Evolutionary conservation across 2,329 filamentous ascomycete species (phyloP).

Genomic region (Cercospora beticola): DNA sequence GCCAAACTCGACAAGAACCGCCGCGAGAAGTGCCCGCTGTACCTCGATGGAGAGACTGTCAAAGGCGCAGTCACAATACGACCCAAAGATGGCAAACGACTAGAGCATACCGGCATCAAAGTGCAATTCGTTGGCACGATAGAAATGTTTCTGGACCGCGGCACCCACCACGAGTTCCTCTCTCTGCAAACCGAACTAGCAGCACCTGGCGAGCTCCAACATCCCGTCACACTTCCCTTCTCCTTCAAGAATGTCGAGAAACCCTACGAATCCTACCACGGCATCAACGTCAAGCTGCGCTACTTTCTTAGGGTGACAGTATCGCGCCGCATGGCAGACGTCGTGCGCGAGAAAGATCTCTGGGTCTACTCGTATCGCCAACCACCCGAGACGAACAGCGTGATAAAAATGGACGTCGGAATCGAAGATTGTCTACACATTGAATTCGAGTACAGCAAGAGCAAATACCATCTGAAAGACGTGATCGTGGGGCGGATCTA

Average conservation of each 20-base stretch:
- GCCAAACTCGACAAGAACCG: constrained; percentile 98
- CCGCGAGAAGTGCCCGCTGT: constrained; percentile 92
- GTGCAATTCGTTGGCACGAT: constrained; percentile 99
- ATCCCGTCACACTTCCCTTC: constrained; percentile 98
- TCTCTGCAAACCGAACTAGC: constrained; percentile 95
- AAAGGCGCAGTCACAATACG: constrained; percentile 93
- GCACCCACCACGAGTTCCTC: constrained; percentile 98
- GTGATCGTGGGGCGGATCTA: constrained; percentile 99
- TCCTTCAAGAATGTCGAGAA: constrained; percentile 99
- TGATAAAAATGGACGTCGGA: constrained; percentile 99
- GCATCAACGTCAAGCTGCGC: constrained; percentile 98
- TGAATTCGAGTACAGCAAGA: constrained; percentile 99
- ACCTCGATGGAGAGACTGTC: constrained; percentile 97
- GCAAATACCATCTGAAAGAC: constrained; percentile 98
- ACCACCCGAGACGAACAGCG: constrained; percentile 95
- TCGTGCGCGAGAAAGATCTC: constrained; percentile 97
- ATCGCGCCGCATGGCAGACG: constrained; percentile 93
- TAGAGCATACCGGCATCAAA: constrained; percentile 98
- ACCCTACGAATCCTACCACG: constrained; percentile 99
- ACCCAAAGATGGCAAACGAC: constrained; percentile 94
- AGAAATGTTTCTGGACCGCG: constrained; percentile 99
- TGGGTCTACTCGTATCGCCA: constrained; percentile 99
- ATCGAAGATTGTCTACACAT: constrained; percentile 99
- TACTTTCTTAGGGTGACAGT: constrained; percentile 98
- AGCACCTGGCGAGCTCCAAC: constrained; percentile 93